phyloP scores from a whole-genome alignment of 208 protist species.

The Crithidia fasciculata region DNA sequence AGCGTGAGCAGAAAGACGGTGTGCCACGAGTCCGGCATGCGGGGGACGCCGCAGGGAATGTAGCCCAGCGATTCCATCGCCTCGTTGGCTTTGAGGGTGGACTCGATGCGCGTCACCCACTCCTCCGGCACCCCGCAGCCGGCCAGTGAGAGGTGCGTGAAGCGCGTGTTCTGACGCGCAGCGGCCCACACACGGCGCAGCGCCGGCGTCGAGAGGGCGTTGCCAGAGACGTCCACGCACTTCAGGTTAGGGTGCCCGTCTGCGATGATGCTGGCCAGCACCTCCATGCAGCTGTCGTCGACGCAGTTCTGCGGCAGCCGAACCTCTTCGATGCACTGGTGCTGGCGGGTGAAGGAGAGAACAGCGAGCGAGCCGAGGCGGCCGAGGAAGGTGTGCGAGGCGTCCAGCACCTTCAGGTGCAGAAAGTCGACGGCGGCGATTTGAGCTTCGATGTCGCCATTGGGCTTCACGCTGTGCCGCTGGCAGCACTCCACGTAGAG shows the following conservation, averaged over 20 bases:
- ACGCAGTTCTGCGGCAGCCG: conserved; percentile 71
- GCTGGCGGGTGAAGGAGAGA: conserved; percentile 65
- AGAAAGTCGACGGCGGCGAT: conserved; percentile 61
- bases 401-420: conserved; percentile 60
- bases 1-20: conserved; percentile 74
- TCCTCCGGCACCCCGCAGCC: conserved; percentile 65
- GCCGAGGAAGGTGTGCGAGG: conserved; percentile 80
- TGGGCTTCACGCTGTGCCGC: conserved; percentile 63
- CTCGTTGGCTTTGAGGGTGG: conserved; percentile 54
- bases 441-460: conserved; percentile 63
- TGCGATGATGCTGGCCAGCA: conserved; percentile 57
- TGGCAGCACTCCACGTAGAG: conserved; percentile 81
- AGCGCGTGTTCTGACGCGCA: conserved; percentile 36
- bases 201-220: conserved; percentile 64
- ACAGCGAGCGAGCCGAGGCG: conserved; percentile 70
- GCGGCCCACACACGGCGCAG: conserved; percentile 76
- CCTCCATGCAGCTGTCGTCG: conserved; percentile 61
- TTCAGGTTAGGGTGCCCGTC: conserved; percentile 55
- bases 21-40: conserved; percentile 53
- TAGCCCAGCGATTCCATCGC: conserved; percentile 57
- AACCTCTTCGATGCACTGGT: conserved; percentile 63
- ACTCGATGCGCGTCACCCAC: conserved; percentile 72
- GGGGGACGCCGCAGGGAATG: conserved; percentile 47
- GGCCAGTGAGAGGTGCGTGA: conserved; percentile 46
- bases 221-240: conserved; percentile 70